Base-by-base conservation (phyloP, 2,329 filamentous ascomycete genomes). In the Ophiocordyceps camponoti-leonardi region DNA sequence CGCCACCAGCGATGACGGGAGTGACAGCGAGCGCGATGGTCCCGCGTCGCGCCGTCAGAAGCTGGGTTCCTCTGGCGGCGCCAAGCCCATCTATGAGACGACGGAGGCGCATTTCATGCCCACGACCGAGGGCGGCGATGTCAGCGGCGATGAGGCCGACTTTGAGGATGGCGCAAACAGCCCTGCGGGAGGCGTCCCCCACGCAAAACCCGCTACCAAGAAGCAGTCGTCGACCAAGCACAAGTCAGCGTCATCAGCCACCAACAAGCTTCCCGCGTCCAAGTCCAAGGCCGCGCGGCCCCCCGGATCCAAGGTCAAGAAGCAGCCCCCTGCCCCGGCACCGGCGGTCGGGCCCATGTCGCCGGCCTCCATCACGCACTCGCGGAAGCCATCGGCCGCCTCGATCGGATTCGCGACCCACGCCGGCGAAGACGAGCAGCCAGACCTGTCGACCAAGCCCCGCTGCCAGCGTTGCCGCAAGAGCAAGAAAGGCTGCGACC, bases 401-500 rank as follows among this genome's bases (percentile, higher is more conserved):
- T 86, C 85, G 14, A 64, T 63, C 14, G 61, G 61, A 14, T 57
- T 62, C 35, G 51, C 68, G 42, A 64, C 69, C 6, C 67, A 68
- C 8, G 69, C 71, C 30, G 86, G 87, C 52, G 62, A 94, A 52
- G 88, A 95, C 52, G 88, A 95, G 47, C 71, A 94, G 43, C 92
- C 88, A 3, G 90, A 98, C 55, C 68, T 96, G 19, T 95, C 90
- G 0, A 88, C 83, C 52, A 95, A 96, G 67, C 92, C 92, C 47
- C 87, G 92, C 50, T 98, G 92, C 70, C 92, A 98, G 63, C 83
- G 92, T 48, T 98, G 92, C 72, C 83, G 92, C 57, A 98, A 98
- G 77, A 96, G 90, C 68, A 98, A 98, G 73, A 98, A 98, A 67
- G 92, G 92, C 13, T 98, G 92, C 60, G 92, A 98, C 67, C 82